Conservation (phyloP, 2,329 filamentous ascomycete genomes). For the Alternaria ventricosa region DNA sequence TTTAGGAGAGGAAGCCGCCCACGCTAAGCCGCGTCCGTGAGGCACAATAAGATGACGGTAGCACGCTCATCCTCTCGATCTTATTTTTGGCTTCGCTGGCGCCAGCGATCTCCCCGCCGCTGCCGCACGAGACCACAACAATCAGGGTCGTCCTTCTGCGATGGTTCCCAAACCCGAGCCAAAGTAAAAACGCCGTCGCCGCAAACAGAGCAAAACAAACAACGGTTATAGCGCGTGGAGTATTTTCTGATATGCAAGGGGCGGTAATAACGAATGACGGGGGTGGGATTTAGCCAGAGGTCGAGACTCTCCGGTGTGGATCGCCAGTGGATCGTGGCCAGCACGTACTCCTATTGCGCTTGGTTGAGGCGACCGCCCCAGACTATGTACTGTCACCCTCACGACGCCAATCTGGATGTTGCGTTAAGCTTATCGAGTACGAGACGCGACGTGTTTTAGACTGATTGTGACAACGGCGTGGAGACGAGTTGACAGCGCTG, state of each 20-base stretch:
- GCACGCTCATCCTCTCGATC: slow-evolving; percentile 15
- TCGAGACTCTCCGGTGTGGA: slow-evolving; percentile 11
- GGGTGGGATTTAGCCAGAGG: slow-evolving; percentile 13
- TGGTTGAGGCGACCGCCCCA: slow-evolving; percentile 7
- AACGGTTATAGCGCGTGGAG: slow-evolving; percentile 4
- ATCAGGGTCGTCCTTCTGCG: not conserved
- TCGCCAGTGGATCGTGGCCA: not conserved
- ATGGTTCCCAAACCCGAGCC: not conserved
- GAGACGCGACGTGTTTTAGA: slow-evolving; percentile 9
- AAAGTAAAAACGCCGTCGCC: not conserved
- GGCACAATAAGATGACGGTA: slow-evolving; percentile 16
- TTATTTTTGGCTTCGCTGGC: slow-evolving; percentile 13
- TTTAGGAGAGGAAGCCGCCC: slow-evolving; percentile 7
- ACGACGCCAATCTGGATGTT: not conserved
- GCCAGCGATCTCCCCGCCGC: slow-evolving; percentile 1
- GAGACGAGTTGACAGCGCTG: slow-evolving; percentile 4
- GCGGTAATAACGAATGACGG: slow-evolving; percentile 14
- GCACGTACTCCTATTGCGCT: slow-evolving; percentile 10
- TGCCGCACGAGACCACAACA: not conserved
- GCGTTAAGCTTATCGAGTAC: slow-evolving; percentile 8
- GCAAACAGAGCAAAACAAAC: not conserved
- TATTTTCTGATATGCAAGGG: slow-evolving; percentile 8
- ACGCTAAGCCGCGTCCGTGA: slow-evolving; percentile 22
- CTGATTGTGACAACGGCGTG: not conserved
- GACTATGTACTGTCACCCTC: slow-evolving; percentile 6